Evolutionary conservation across 441 rosid species (phyloP).

Genomic region (Populus hybrid): DNA sequence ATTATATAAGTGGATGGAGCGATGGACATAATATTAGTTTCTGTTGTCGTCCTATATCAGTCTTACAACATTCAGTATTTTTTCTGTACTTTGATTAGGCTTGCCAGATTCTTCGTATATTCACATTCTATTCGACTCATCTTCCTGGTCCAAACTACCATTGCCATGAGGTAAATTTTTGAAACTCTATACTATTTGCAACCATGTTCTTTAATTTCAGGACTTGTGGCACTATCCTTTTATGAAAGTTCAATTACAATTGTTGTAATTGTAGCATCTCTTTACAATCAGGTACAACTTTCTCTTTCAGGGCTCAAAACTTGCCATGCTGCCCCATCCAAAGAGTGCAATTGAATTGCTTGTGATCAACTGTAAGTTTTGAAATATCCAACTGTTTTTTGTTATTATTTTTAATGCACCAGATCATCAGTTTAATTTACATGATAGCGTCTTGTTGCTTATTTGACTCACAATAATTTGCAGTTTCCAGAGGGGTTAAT

Average conservation of each 20-base stretch:
- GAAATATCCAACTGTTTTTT: neutral
- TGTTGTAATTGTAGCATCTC: conserved; percentile 17
- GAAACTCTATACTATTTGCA: conserved; percentile 17
- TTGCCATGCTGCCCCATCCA: conserved; percentile 81
- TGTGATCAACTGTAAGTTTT: conserved; percentile 66
- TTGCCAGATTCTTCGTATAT: conserved; percentile 79
- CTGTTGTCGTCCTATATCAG: neutral
- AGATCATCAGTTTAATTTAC: neutral
- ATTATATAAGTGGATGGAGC: neutral
- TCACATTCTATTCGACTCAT: conserved; percentile 93
- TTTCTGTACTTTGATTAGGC: conserved; percentile 38
- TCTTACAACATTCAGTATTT: neutral
- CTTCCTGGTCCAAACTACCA: conserved; percentile 99
- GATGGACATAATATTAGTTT: neutral
- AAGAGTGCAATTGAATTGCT: conserved; percentile 61
- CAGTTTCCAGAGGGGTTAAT: conserved; percentile 90
- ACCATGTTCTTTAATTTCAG: neutral
- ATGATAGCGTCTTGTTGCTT: conserved; percentile 15
- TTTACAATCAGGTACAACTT: conserved; percentile 27
- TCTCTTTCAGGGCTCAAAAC: conserved; percentile 74
- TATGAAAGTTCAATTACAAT: neutral
- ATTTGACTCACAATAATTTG: conserved; percentile 24
- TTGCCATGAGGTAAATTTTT: conserved; percentile 72
- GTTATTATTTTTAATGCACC: neutral
- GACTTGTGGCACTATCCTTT: neutral